Conservation (phyloP, 306 rosid genomes). For the Fragaria iinumae region DNA sequence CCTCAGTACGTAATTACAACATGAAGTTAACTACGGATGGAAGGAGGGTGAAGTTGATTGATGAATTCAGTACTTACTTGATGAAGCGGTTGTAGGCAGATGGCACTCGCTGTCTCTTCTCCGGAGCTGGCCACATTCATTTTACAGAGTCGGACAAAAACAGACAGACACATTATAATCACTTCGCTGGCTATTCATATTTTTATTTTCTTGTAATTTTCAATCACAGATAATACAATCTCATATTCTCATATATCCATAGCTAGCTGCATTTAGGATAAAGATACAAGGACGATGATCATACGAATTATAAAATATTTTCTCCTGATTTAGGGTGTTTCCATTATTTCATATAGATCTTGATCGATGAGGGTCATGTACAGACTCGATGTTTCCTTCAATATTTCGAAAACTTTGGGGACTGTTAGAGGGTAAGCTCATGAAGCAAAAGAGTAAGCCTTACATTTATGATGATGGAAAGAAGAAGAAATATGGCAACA, state of each 20-base stretch:
- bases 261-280: background rate
- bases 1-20: background rate
- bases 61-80: slow-evolving; percentile 58
- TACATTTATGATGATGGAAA: background rate
- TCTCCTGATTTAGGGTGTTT: background rate
- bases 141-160: slow-evolving; percentile 32
- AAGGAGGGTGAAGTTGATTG: background rate
- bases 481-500: background rate
- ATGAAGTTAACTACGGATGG: background rate
- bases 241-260: background rate
- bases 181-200: slow-evolving; percentile 22
- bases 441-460: background rate
- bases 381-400: background rate
- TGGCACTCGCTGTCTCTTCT: slow-evolving; percentile 98
- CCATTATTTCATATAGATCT: background rate
- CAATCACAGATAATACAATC: background rate
- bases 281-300: background rate
- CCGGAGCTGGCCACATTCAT: slow-evolving; percentile 74
- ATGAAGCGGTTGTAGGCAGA: slow-evolving; percentile 99
- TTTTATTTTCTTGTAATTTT: background rate
- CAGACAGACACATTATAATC: slow-evolving; percentile 41
- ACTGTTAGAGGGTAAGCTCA: background rate
- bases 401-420: background rate
- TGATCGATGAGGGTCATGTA: background rate
- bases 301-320: background rate